Conservation (phyloP, 345 rosid genomes). For the Theobroma cacao region DNA sequence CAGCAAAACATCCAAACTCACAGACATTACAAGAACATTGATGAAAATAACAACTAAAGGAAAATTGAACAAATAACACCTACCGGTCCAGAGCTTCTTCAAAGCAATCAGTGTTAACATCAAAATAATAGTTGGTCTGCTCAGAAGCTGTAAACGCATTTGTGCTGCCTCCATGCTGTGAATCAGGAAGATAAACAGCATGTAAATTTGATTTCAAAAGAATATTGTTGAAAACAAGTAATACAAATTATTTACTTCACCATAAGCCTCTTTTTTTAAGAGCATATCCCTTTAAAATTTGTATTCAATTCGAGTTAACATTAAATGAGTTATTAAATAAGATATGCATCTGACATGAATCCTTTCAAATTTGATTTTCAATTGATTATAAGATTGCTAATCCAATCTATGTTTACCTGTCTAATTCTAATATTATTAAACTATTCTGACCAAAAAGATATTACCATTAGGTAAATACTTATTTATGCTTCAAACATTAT, state of each 20-base stretch:
- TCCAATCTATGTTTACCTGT: not conserved
- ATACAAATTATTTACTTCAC: not conserved
- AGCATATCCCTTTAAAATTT: not conserved
- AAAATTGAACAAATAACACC: conserved; percentile 6
- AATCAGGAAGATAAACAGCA: conserved; percentile 1
- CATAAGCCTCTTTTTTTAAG: not conserved
- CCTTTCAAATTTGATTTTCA: not conserved
- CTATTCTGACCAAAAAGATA: not conserved
- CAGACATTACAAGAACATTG: conserved; percentile 2
- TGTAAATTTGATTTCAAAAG: not conserved
- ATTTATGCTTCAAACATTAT: conserved; percentile 2
- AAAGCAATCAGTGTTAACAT: conserved; percentile 68
- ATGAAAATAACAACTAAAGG: conserved; percentile 7
- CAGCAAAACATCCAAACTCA: conserved; percentile 21
- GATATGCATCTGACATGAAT: not conserved
- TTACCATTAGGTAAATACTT: not conserved
- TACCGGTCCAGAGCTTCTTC: conserved; percentile 93
- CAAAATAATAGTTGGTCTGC: conserved; percentile 71
- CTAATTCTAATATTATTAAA: not conserved
- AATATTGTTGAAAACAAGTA: not conserved
- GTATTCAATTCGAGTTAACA: not conserved
- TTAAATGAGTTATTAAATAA: not conserved
- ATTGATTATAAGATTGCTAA: not conserved
- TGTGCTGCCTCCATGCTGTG: conserved; percentile 87
- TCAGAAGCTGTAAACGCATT: conserved; percentile 85